Conservation (phyloP, 2,329 filamentous ascomycete genomes). For the Fusarium sp. region DNA sequence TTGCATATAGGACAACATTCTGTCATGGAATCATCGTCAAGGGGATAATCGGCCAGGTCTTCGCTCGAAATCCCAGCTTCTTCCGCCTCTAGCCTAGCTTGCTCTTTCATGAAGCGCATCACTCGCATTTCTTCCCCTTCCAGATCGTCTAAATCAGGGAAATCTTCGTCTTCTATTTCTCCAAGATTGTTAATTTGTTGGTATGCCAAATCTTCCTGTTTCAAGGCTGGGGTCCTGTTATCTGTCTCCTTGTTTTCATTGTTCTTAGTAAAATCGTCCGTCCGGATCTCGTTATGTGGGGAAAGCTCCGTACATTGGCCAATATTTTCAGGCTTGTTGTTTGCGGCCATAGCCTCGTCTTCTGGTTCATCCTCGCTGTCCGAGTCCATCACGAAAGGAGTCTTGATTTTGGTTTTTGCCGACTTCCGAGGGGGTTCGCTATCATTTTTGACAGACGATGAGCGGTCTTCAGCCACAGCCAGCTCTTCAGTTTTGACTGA, state of each 20-base stretch:
- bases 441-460: conserved; percentile 49
- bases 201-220: conserved; percentile 47
- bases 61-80: conserved; percentile 58
- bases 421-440: conserved; percentile 26
- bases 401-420: conserved; percentile 42
- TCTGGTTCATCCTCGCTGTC: conserved; percentile 59
- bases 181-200: conserved; percentile 52
- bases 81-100: conserved; percentile 72
- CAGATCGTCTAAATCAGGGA: conserved; percentile 62
- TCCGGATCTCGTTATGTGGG: conserved; percentile 31
- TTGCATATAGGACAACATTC: conserved; percentile 82
- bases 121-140: conserved; percentile 74
- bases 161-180: conserved; percentile 61
- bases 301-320: conserved; percentile 40
- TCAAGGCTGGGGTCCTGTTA: conserved; percentile 31
- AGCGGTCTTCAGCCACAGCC: conserved; percentile 35
- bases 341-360: conserved; percentile 6
- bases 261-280: conserved; percentile 40
- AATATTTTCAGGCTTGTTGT: conserved; percentile 10
- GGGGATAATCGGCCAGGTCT: conserved; percentile 48
- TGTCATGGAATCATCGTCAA: conserved; percentile 47
- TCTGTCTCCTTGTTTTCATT: conserved; percentile 30
- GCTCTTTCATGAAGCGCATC: conserved; percentile 79
- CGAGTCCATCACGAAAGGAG: conserved; percentile 78
- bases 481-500: conserved; percentile 14